Evolutionary conservation across 2,329 filamentous ascomycete genomes (phyloP).

Genomic region (Penicillium sp.): DNA sequence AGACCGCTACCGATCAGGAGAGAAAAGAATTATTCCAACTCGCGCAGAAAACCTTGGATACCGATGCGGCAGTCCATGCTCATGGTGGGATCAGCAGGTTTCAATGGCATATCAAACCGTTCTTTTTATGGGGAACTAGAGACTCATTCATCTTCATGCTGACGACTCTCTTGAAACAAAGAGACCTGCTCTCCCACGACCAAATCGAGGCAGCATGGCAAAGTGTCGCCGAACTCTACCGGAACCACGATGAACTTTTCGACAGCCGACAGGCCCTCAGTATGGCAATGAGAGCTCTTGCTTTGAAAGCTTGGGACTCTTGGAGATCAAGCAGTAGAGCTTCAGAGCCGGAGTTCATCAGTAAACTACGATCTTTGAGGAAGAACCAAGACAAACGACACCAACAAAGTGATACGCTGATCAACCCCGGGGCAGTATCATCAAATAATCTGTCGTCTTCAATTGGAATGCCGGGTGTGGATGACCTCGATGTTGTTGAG

Average conservation of each 20-base stretch:
- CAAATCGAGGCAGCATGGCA: slow-evolving; percentile 16
- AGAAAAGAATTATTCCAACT: slow-evolving; percentile 34
- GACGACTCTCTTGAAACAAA: slow-evolving; percentile 29
- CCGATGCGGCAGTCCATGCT: slow-evolving; percentile 37
- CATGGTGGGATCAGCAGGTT: slow-evolving; percentile 31
- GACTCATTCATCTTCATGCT: slow-evolving; percentile 41
- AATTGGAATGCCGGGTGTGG: not conserved
- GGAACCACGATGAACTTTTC: slow-evolving; percentile 31
- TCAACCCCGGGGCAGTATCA: not conserved
- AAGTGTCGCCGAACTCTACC: slow-evolving; percentile 12
- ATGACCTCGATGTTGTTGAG: slow-evolving; percentile 6
- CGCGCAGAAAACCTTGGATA: slow-evolving; percentile 45
- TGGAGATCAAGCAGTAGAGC: not conserved
- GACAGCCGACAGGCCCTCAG: slow-evolving; percentile 34
- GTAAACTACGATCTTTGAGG: not conserved
- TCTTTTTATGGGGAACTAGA: slow-evolving; percentile 42
- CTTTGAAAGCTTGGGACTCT: slow-evolving; percentile 40
- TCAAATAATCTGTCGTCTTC: not conserved
- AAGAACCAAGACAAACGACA: not conserved
- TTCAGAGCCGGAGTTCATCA: slow-evolving; percentile 13
- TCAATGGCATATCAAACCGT: slow-evolving; percentile 39
- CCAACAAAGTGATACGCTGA: not conserved
- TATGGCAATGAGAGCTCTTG: slow-evolving; percentile 34
- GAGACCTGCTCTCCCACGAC: slow-evolving; percentile 21
- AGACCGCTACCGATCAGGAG: slow-evolving; percentile 28